Percentiles rank a stretch among this genome's conserved stretches.
phyloP scores from a whole-genome alignment of 352 stramenopile species.

The Pythium coloratum region DNA sequence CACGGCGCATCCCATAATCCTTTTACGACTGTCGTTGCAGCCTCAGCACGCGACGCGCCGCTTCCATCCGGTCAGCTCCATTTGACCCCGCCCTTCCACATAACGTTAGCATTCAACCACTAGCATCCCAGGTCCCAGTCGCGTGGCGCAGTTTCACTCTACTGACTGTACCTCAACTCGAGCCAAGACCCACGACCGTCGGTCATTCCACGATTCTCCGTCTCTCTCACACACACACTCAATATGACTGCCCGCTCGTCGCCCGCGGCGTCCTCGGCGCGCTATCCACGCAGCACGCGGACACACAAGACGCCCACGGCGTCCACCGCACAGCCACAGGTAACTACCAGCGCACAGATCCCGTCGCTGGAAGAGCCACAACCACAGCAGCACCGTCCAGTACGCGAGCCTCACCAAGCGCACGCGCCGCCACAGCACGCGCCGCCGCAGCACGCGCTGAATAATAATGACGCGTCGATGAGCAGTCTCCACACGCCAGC shows the following conservation, averaged over 20 bases:
- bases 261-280: neutral
- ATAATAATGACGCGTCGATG: neutral
- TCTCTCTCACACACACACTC: neutral
- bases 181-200: too few relatives aligned
- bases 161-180: too few relatives aligned
- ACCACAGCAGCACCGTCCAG: neutral
- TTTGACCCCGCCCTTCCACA: neutral
- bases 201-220: neutral
- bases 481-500: neutral
- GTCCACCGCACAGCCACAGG: neutral
- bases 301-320: neutral
- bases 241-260: neutral
- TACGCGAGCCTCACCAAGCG: neutral
- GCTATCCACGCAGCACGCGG: constrained; percentile 1
- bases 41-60: constrained; percentile 4
- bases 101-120: neutral
- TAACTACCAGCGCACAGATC: neutral
- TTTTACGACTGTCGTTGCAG: neutral
- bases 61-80: neutral
- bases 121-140: neutral
- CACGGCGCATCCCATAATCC: neutral
- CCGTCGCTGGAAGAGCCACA: neutral
- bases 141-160: neutral
- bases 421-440: neutral
- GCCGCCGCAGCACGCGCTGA: neutral